Percentiles rank a stretch among this genome's conserved stretches.
Conservation (phyloP, 1,284 basidiomycete species). For the Leccinum glutinopallens region DNA sequence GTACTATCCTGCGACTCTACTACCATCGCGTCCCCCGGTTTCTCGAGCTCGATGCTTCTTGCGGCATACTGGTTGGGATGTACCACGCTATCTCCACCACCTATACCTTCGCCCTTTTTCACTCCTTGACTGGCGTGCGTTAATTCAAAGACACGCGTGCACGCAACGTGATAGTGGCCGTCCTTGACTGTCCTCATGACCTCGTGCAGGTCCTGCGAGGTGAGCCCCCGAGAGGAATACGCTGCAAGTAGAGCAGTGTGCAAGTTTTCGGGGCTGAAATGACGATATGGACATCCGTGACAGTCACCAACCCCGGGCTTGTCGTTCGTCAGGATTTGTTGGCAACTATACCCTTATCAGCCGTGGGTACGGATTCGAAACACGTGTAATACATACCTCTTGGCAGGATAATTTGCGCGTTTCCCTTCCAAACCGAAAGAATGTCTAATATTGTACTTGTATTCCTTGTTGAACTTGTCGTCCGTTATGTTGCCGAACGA, state of each 20-base stretch:
- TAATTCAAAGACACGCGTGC: slow-evolving; percentile 95
- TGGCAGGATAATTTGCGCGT: slow-evolving; percentile 92
- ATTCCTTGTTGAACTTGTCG: slow-evolving; percentile 98
- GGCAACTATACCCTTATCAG: slow-evolving; percentile 63
- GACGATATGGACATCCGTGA: slow-evolving; percentile 95
- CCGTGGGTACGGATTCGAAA: neutral
- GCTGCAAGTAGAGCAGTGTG: slow-evolving; percentile 74
- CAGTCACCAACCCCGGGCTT: slow-evolving; percentile 74
- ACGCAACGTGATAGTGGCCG: slow-evolving; percentile 93
- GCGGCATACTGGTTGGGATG: slow-evolving; percentile 92
- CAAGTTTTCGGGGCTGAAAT: slow-evolving; percentile 87
- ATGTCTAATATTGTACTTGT: slow-evolving; percentile 97
- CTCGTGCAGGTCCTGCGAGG: slow-evolving; percentile 78
- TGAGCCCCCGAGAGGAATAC: slow-evolving; percentile 70
- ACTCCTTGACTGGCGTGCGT: slow-evolving; percentile 79
- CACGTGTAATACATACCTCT: slow-evolving; percentile 56
- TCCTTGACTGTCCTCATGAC: slow-evolving; percentile 83
- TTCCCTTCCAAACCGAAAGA: slow-evolving; percentile 94
- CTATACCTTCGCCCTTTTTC: slow-evolving; percentile 89
- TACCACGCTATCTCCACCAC: slow-evolving; percentile 85
- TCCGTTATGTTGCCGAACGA: slow-evolving; percentile 83
- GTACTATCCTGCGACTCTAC: slow-evolving; percentile 21
- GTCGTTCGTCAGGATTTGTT: slow-evolving; percentile 83
- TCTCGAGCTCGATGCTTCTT: slow-evolving; percentile 67
- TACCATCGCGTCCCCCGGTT: slow-evolving; percentile 37